phyloP scores from a whole-genome alignment of 2,329 filamentous ascomycete species.

The Mycosphaerella sp. region DNA sequence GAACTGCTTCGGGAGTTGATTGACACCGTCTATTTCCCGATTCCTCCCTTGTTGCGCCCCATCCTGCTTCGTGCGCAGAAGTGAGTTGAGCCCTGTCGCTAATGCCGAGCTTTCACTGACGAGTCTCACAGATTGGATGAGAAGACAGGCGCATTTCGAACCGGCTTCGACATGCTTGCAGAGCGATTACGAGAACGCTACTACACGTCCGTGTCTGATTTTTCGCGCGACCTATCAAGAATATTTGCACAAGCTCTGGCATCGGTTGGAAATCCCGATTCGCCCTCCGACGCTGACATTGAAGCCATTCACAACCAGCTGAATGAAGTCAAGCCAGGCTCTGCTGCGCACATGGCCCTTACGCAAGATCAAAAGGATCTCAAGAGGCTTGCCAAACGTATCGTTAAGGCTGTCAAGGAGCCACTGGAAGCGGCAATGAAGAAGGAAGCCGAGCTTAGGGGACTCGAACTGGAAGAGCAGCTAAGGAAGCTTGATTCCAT shows the following conservation, averaged over 20 bases:
- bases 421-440: slow-evolving; percentile 67
- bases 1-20: slow-evolving; percentile 73
- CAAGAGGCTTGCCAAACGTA: slow-evolving; percentile 79
- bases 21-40: slow-evolving; percentile 86
- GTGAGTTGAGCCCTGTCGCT: slow-evolving; percentile 53
- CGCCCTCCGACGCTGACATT: slow-evolving; percentile 19
- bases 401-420: slow-evolving; percentile 75
- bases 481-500: slow-evolving; percentile 68
- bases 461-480: slow-evolving; percentile 63
- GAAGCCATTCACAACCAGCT: slow-evolving; percentile 40
- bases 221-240: slow-evolving; percentile 52
- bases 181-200: slow-evolving; percentile 50
- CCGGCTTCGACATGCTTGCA: slow-evolving; percentile 50
- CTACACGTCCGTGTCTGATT: slow-evolving; percentile 56
- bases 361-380: slow-evolving; percentile 68
- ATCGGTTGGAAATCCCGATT: slow-evolving; percentile 23
- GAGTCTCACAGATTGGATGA: slow-evolving; percentile 51
- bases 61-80: slow-evolving; percentile 72
- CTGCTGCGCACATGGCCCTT: slow-evolving; percentile 38
- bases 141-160: slow-evolving; percentile 48
- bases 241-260: slow-evolving; percentile 52
- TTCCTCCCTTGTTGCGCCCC: slow-evolving; percentile 67
- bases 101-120: slow-evolving; percentile 34
- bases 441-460: slow-evolving; percentile 74
- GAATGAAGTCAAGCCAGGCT: slow-evolving; percentile 33